Evolutionary conservation across 306 rosid genomes (phyloP).

Genomic region (Dryas alaskensis): DNA sequence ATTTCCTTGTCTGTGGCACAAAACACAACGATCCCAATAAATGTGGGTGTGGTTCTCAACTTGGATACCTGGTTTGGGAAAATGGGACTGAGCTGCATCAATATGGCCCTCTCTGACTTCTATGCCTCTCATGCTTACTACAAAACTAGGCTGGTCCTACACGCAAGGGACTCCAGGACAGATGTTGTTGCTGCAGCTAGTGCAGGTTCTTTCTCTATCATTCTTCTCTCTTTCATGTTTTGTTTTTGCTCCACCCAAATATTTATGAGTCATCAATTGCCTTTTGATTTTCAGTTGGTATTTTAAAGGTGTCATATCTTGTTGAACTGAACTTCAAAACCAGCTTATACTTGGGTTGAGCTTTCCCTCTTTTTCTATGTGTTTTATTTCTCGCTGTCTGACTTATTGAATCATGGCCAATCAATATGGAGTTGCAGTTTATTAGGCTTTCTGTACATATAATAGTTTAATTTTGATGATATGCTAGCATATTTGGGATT

Average conservation of each 20-base stretch:
- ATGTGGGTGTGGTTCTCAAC: slow-evolving; percentile 15
- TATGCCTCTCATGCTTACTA: slow-evolving; percentile 11
- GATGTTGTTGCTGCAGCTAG: slow-evolving; percentile 14
- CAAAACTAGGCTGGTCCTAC: neutral
- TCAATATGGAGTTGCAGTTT: too few species aligned
- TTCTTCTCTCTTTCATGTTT: neutral
- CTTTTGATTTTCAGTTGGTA: too few species aligned
- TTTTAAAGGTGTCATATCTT: neutral
- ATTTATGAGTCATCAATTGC: neutral
- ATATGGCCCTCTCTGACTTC: slow-evolving; percentile 12
- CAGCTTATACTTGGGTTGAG: too few species aligned
- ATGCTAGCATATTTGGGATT: too few species aligned
- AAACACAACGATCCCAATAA: neutral
- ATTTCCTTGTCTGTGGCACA: neutral
- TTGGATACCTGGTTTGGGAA: neutral
- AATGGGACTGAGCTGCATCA: neutral
- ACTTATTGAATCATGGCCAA: too few species aligned
- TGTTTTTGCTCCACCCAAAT: too few species aligned
- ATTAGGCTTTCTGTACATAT: too few species aligned
- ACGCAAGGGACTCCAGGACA: neutral
- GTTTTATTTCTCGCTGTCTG: too few species aligned
- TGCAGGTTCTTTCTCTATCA: slow-evolving; percentile 10
- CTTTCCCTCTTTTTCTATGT: too few species aligned
- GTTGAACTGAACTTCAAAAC: too few species aligned
- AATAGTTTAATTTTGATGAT: too few species aligned